Evolutionary conservation across 2,329 filamentous ascomycete genomes (phyloP).

Genomic region (Dothistroma septosporum): DNA sequence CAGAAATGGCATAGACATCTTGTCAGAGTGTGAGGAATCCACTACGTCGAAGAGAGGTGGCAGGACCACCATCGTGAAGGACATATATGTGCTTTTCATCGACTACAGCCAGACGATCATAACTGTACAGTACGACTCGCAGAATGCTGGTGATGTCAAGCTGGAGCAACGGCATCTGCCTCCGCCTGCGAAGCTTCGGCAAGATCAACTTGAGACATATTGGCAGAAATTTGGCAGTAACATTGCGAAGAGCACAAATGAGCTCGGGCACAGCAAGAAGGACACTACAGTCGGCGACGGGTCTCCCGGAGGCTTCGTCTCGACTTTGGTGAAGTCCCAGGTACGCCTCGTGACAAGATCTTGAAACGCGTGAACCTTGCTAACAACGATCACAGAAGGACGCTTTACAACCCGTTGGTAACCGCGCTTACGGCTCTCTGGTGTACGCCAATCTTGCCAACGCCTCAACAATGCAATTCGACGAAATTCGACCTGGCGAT

Average conservation of each 20-base stretch:
- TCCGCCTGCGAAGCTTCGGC: constrained; percentile 74
- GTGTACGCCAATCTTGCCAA: constrained; percentile 96
- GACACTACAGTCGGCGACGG: constrained; percentile 81
- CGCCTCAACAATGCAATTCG: constrained; percentile 80
- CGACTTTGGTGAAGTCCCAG: constrained; percentile 60
- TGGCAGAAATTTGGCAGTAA: constrained; percentile 76
- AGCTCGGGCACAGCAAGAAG: constrained; percentile 65
- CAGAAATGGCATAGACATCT: constrained; percentile 69
- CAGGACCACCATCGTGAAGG: constrained; percentile 68
- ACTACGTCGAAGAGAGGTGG: constrained; percentile 65
- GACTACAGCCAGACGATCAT: constrained; percentile 96
- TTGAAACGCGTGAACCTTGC: background rate
- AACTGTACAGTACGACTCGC: constrained; percentile 71
- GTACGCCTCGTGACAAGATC: background rate
- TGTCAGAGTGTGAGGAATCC: constrained; percentile 76
- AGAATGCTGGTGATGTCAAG: constrained; percentile 66
- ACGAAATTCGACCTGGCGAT: constrained; percentile 90
- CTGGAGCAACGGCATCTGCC: constrained; percentile 83
- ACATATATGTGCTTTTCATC: constrained; percentile 83
- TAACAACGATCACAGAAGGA: constrained; percentile 51
- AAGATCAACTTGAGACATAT: constrained; percentile 87
- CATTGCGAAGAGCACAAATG: constrained; percentile 65
- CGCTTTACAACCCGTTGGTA: constrained; percentile 79
- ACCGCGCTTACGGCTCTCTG: constrained; percentile 80
- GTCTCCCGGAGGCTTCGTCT: constrained; percentile 69